A percentile compares a stretch with the other conserved stretches of the same genome.
Evolutionary conservation across 352 stramenopile genomes (phyloP).

Genomic region (Hyaloperonospora arabidopsidis): DNA sequence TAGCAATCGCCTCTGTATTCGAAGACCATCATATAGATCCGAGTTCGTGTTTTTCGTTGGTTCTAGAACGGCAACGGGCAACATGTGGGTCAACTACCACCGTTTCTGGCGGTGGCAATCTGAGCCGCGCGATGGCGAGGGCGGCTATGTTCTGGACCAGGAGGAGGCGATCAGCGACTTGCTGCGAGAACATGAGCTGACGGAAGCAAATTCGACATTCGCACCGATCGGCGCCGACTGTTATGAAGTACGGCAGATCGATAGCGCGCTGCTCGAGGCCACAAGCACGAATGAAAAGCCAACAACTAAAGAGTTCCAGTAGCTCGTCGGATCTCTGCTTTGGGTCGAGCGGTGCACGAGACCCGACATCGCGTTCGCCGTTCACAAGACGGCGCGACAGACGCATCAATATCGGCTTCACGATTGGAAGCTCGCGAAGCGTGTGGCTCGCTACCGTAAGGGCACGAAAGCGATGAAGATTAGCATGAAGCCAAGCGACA

Average conservation of each 20-base stretch:
- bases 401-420: conserved; percentile 1
- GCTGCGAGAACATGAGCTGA: neutral
- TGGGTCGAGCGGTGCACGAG: conserved; percentile 11
- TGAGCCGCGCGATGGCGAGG: neutral
- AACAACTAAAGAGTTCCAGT: neutral
- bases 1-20: too few relatives aligned
- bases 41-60: too few relatives aligned
- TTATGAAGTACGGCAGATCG: too few relatives aligned
- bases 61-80: too few relatives aligned
- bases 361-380: conserved; percentile 22
- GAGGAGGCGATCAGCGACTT: neutral
- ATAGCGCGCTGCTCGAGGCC: neutral
- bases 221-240: neutral
- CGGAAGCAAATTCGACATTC: neutral
- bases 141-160: neutral
- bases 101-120: too few relatives aligned
- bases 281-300: neutral
- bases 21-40: too few relatives aligned
- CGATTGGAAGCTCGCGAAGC: conserved; percentile 11
- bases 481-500: neutral
- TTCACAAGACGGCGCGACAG: conserved; percentile 12
- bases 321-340: neutral
- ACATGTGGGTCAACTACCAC: too few relatives aligned
- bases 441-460: too few relatives aligned
- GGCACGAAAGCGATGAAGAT: too few relatives aligned